Percentiles rank a stretch among this genome's conserved stretches.
Evolutionary conservation across 2,329 filamentous ascomycete genomes (phyloP).

Genomic region (Fusarium sp.): DNA sequence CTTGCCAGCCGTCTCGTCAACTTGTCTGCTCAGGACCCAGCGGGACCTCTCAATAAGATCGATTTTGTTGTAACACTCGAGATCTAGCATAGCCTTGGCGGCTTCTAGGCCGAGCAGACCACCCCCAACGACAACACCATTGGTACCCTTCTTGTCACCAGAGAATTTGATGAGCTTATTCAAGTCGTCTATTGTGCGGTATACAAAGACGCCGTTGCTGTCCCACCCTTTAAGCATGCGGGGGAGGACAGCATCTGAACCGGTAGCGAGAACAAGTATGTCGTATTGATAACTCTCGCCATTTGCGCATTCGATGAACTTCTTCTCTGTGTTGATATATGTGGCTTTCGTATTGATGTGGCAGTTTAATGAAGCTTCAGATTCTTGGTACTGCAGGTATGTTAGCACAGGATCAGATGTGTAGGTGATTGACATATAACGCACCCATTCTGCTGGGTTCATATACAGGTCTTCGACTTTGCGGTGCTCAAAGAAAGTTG

Average conservation of each 20-base stretch:
- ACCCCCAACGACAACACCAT: slow-evolving; percentile 83
- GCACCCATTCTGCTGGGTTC: slow-evolving; percentile 85
- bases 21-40: slow-evolving; percentile 85
- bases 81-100: slow-evolving; percentile 90
- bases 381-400: slow-evolving; percentile 70
- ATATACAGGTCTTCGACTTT: slow-evolving; percentile 89
- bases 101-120: slow-evolving; percentile 89
- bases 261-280: slow-evolving; percentile 84
- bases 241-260: slow-evolving; percentile 84
- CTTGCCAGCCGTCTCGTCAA: slow-evolving; percentile 82
- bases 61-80: slow-evolving; percentile 79
- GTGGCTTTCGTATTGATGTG: slow-evolving; percentile 80
- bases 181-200: slow-evolving; percentile 86
- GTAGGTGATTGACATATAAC: neutral
- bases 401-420: slow-evolving; percentile 11
- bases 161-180: slow-evolving; percentile 81
- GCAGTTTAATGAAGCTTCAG: slow-evolving; percentile 77
- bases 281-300: slow-evolving; percentile 80
- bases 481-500: slow-evolving; percentile 88
- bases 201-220: slow-evolving; percentile 87
- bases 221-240: slow-evolving; percentile 79
- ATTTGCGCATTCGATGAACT: slow-evolving; percentile 77
- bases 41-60: slow-evolving; percentile 84
- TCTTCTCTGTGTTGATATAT: slow-evolving; percentile 70
- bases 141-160: slow-evolving; percentile 72